phyloP scores from a whole-genome alignment of 352 stramenopile species.

The Globisporangium radiosum region DNA sequence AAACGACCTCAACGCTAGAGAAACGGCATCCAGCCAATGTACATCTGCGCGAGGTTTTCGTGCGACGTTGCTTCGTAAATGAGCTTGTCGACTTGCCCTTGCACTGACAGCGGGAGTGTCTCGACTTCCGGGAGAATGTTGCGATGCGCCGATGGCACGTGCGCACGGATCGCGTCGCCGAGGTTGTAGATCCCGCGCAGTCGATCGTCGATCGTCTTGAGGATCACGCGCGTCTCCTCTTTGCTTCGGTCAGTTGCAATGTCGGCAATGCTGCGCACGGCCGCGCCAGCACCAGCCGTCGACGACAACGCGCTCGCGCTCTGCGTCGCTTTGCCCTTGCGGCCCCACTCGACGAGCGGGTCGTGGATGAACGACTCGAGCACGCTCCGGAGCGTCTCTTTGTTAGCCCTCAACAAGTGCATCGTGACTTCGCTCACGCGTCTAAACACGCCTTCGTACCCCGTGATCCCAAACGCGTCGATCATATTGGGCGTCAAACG shows the following conservation, averaged over 20 bases:
- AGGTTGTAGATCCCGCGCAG: constrained; percentile 92
- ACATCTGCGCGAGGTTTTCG: constrained; percentile 93
- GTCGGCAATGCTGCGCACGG: constrained; percentile 27
- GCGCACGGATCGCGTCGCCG: constrained; percentile 61
- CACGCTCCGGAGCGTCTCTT: constrained; percentile 96
- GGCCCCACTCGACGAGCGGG: constrained; percentile 90
- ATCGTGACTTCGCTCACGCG: constrained; percentile 90
- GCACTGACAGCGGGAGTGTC: constrained; percentile 88
- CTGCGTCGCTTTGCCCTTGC: constrained; percentile 64
- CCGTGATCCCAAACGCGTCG: constrained; percentile 98
- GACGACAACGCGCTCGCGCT: constrained; percentile 3
- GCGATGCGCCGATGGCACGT: constrained; percentile 60
- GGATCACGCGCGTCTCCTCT: constrained; percentile 77
- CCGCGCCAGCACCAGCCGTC: constrained; percentile 5
- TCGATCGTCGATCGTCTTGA: constrained; percentile 89
- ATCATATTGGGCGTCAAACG: constrained; percentile 99
- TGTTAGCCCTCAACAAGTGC: constrained; percentile 92
- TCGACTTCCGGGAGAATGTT: constrained; percentile 71
- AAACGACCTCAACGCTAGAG: constrained; percentile 24
- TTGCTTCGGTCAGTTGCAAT: constrained; percentile 75
- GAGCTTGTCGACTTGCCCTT: constrained; percentile 91
- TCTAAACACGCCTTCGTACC: constrained; percentile 93
- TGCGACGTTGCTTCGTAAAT: constrained; percentile 90
- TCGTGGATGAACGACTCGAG: constrained; percentile 99
- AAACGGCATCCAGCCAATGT: constrained; percentile 94